A percentile compares a stretch with the other conserved stretches of the same genome.
phyloP scores from a whole-genome alignment of 2,329 filamentous ascomycete genomes.

The Bipolaris sorokiniana region DNA sequence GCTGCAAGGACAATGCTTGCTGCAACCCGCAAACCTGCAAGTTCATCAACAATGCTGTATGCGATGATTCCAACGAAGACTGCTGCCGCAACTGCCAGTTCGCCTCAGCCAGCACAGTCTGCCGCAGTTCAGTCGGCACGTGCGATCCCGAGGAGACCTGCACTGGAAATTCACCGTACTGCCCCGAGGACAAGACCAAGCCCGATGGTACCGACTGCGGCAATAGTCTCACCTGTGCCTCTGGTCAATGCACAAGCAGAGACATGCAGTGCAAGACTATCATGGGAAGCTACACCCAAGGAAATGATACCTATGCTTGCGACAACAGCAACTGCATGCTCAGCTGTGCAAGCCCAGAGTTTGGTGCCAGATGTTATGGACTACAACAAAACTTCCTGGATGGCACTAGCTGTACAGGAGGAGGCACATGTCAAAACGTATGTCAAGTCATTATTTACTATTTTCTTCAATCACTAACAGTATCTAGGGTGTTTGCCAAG shows the following conservation, averaged over 20 bases:
- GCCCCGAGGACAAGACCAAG: constrained; percentile 73
- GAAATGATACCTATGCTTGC: constrained; percentile 83
- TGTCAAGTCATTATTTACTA: background rate
- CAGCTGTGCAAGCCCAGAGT: constrained; percentile 74
- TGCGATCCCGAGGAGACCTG: constrained; percentile 90
- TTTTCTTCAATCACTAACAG: constrained; percentile 10
- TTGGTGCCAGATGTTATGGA: constrained; percentile 70
- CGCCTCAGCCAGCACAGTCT: constrained; percentile 71
- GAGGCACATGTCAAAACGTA: constrained; percentile 76
- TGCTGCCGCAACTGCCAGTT: constrained; percentile 79
- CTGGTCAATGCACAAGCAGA: constrained; percentile 91
- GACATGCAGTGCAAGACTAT: constrained; percentile 86
- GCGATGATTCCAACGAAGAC: constrained; percentile 83
- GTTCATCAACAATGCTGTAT: constrained; percentile 76
- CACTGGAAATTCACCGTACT: constrained; percentile 72
- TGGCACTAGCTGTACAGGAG: constrained; percentile 81
- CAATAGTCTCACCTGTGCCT: constrained; percentile 76
- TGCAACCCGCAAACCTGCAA: constrained; percentile 87
- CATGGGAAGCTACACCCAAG: constrained; percentile 74
- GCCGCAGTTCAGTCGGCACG: constrained; percentile 75
- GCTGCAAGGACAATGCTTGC: constrained; percentile 78
- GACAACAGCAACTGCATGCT: constrained; percentile 74
- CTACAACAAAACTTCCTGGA: constrained; percentile 93
- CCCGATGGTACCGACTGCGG: constrained; percentile 77
- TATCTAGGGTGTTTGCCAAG: constrained; percentile 71